A percentile compares a stretch with the other conserved stretches of the same genome.
phyloP scores from a whole-genome alignment of 805 yeast species.

The Pichia californica region DNA sequence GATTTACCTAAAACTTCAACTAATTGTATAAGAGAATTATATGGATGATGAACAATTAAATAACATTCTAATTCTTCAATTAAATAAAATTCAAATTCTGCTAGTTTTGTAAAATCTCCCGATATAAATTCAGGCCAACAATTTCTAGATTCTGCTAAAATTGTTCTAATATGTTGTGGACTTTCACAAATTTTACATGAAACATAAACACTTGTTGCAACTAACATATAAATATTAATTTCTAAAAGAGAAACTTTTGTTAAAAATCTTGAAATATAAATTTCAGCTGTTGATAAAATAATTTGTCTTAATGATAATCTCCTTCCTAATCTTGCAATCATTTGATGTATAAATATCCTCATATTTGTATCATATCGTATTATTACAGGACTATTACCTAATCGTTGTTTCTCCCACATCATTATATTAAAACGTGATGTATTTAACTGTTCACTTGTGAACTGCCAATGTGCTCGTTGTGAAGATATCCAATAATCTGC shows the following conservation, averaged over 20 bases:
- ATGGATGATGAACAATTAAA: slow-evolving; percentile 71
- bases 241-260: slow-evolving; percentile 70
- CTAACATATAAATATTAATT: slow-evolving; percentile 70
- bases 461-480: slow-evolving; percentile 78
- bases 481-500: slow-evolving; percentile 87
- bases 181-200: slow-evolving; percentile 94
- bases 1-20: slow-evolving; percentile 26
- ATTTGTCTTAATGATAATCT: slow-evolving; percentile 73
- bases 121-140: slow-evolving; percentile 95
- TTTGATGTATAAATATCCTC: slow-evolving; percentile 72
- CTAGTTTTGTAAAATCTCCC: slow-evolving; percentile 82
- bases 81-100: slow-evolving; percentile 91
- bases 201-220: slow-evolving; percentile 79
- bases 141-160: slow-evolving; percentile 77
- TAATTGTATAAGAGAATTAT: slow-evolving; percentile 53
- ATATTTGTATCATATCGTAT: slow-evolving; percentile 49
- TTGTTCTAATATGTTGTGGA: slow-evolving; percentile 85
- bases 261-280: slow-evolving; percentile 73
- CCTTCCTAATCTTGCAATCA: slow-evolving; percentile 72
- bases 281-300: slow-evolving; percentile 83
- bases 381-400: slow-evolving; percentile 1
- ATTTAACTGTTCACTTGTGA: slow-evolving; percentile 52
- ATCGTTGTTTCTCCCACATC: slow-evolving; percentile 21
- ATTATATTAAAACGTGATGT: slow-evolving; percentile 1
- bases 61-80: slow-evolving; percentile 80